Evolutionary conservation across 352 stramenopile species (phyloP).

Genomic region (Phytophthora gonapodyides): DNA sequence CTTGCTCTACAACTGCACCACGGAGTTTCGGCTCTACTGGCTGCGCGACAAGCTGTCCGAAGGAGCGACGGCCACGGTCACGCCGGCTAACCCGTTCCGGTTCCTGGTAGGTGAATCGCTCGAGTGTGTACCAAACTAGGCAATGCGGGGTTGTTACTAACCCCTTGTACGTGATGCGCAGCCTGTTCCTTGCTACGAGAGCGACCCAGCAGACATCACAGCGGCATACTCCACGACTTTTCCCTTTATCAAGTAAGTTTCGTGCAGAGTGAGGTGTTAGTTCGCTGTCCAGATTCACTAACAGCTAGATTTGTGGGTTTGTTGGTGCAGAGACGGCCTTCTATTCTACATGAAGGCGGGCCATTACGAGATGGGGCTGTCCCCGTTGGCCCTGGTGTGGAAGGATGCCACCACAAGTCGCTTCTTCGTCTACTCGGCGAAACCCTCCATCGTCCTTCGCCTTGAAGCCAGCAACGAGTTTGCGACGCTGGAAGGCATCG

Average conservation of each 20-base stretch:
- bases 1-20: slow-evolving; percentile 92
- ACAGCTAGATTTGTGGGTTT: slow-evolving; percentile 7
- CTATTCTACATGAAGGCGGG: slow-evolving; percentile 91
- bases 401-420: slow-evolving; percentile 87
- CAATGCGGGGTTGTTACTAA: no score
- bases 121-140: no score
- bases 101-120: slow-evolving; percentile 57
- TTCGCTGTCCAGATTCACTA: slow-evolving; percentile 2
- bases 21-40: slow-evolving; percentile 93
- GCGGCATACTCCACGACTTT: slow-evolving; percentile 81
- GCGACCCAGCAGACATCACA: slow-evolving; percentile 72
- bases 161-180: slow-evolving; percentile 23
- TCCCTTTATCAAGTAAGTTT: slow-evolving; percentile 83
- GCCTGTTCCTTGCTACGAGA: slow-evolving; percentile 88
- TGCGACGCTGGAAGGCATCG: slow-evolving; percentile 73
- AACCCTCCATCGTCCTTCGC: slow-evolving; percentile 74
- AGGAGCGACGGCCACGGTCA: slow-evolving; percentile 45
- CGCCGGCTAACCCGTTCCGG: slow-evolving; percentile 71
- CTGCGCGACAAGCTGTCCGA: slow-evolving; percentile 91
- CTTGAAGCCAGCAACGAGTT: slow-evolving; percentile 58
- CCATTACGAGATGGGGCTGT: slow-evolving; percentile 89
- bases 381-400: slow-evolving; percentile 88
- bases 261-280: not conserved
- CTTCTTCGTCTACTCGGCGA: slow-evolving; percentile 76
- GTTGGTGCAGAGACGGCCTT: slow-evolving; percentile 74